Evolutionary conservation across 495 filamentous ascomycete genomes (phyloP).

Genomic region (Thermothielavioides terrestris): DNA sequence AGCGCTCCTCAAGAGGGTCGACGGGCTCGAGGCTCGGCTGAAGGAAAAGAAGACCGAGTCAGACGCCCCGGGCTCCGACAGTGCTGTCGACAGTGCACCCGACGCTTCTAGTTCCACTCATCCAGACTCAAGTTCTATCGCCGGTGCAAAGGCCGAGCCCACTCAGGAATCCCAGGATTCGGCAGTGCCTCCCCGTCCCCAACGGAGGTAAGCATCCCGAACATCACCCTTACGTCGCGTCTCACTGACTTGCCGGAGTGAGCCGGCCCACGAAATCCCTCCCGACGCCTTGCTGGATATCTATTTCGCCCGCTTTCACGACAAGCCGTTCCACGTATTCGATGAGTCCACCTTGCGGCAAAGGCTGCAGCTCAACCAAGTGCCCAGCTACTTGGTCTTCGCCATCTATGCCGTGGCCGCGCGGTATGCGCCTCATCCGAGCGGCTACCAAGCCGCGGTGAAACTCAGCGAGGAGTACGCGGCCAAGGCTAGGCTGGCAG

Average conservation of each 20-base stretch:
- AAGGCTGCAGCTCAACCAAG: slow-evolving; percentile 53
- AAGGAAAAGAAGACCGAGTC: slow-evolving; percentile 51
- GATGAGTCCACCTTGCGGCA: slow-evolving; percentile 65
- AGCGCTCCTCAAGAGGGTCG: slow-evolving; percentile 71
- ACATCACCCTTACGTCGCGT: neutral
- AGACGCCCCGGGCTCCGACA: slow-evolving; percentile 35
- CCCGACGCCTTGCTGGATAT: slow-evolving; percentile 59
- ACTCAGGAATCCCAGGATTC: slow-evolving; percentile 11
- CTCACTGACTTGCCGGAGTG: slow-evolving; percentile 15
- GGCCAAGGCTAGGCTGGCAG: slow-evolving; percentile 51
- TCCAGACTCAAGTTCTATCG: neutral
- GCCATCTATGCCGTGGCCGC: slow-evolving; percentile 67
- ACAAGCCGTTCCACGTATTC: slow-evolving; percentile 68
- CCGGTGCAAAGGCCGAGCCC: neutral
- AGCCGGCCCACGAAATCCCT: slow-evolving; percentile 35
- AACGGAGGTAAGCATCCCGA: slow-evolving; percentile 2
- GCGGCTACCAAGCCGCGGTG: slow-evolving; percentile 52
- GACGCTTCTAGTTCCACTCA: slow-evolving; percentile 14
- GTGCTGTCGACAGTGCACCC: slow-evolving; percentile 7
- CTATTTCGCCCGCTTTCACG: slow-evolving; percentile 68
- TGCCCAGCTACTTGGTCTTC: slow-evolving; percentile 54
- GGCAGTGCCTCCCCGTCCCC: slow-evolving; percentile 7
- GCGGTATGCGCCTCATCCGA: slow-evolving; percentile 57
- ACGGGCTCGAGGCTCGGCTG: slow-evolving; percentile 70
- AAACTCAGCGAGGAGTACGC: slow-evolving; percentile 59